A percentile compares a stretch with the other conserved stretches of the same genome.
Conservation (phyloP, 148 eudicot species). For the Talinum fruticosum region DNA sequence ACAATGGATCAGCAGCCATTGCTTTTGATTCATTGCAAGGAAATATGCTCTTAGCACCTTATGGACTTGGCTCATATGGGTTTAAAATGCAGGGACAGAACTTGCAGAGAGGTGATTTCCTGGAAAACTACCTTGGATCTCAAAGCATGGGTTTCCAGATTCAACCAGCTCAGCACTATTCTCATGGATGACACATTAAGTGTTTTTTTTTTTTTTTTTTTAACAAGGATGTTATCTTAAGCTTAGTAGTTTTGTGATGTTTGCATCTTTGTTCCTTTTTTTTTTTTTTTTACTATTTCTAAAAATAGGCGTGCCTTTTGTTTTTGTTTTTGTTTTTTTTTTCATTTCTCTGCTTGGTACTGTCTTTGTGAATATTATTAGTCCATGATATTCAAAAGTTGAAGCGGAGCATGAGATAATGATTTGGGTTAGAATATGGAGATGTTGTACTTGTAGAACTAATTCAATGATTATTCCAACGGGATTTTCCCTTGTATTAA, state of each 20-base stretch:
- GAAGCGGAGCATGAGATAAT: constrained; percentile 28
- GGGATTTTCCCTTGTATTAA: constrained; percentile 9
- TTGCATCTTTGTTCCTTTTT: constrained; percentile 30
- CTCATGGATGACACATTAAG: constrained; percentile 46
- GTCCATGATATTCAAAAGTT: constrained; percentile 30
- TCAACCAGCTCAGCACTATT: constrained; percentile 54
- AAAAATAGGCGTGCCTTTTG: constrained; percentile 33
- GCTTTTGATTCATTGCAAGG: constrained; percentile 40
- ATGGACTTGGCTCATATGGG: constrained; percentile 44
- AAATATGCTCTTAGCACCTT: constrained; percentile 40
- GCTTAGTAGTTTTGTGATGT: constrained; percentile 37
- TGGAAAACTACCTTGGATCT: constrained; percentile 37
- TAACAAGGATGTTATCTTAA: constrained; percentile 33
- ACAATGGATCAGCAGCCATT: constrained; percentile 34
- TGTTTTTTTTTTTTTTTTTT: constrained; percentile 7
- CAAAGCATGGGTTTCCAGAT: constrained; percentile 56
- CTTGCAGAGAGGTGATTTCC: constrained; percentile 34
- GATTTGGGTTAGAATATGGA: constrained; percentile 18
- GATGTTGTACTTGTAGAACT: constrained; percentile 24
- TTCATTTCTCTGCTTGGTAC: constrained; percentile 27
- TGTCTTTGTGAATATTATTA: constrained; percentile 39
- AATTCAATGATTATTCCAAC: constrained; percentile 24
- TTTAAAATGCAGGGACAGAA: constrained; percentile 49
- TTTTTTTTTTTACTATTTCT: constrained; percentile 13
- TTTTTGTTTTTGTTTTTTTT: constrained; percentile 3